A percentile compares a stretch with the other conserved stretches of the same genome.
Evolutionary conservation across 192 early-diverging fungal genomes (phyloP).

Genomic region (Coemansia sp.): DNA sequence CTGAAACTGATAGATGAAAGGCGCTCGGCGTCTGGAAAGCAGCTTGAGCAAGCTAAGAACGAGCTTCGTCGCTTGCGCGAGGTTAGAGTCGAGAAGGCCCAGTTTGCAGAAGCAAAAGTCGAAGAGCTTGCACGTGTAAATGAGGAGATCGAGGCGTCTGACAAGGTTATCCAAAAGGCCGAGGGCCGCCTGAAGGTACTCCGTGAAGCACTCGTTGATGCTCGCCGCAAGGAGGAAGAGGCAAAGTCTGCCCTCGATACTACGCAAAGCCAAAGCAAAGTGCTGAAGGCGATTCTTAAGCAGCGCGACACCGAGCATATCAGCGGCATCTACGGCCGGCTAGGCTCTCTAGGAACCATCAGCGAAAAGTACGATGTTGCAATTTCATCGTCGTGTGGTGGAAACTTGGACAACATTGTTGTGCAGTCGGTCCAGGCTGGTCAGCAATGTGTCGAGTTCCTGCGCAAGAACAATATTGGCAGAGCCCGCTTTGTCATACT

Average conservation of each 20-base stretch:
- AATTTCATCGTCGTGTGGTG: constrained; percentile 83
- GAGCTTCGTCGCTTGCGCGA: constrained; percentile 53
- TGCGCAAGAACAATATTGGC: constrained; percentile 83
- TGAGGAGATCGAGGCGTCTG: constrained; percentile 56
- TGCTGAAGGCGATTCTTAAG: constrained; percentile 67
- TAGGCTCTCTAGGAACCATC: constrained; percentile 96
- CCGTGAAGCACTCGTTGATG: constrained; percentile 38
- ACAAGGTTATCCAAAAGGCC: constrained; percentile 44
- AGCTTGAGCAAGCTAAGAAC: constrained; percentile 63
- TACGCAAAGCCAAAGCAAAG: constrained; percentile 66
- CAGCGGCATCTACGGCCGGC: constrained; percentile 76
- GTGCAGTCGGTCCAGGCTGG: constrained; percentile 85
- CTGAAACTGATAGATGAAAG: constrained; percentile 71
- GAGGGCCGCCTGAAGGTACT: constrained; percentile 44
- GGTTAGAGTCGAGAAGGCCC: constrained; percentile 42
- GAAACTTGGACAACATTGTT: constrained; percentile 80
- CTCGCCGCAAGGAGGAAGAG: constrained; percentile 71
- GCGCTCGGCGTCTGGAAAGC: constrained; percentile 52
- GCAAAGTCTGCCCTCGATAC: constrained; percentile 62
- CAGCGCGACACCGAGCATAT: constrained; percentile 73
- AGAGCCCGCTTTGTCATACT: constrained; percentile 82
- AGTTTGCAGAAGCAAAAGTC: constrained; percentile 37
- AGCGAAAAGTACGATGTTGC: constrained; percentile 94
- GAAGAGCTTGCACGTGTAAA: constrained; percentile 52
- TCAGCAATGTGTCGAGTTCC: constrained; percentile 86